phyloP scores from a whole-genome alignment of 768 basidiomycete species.

The Cantharellus cinnabarinus region DNA sequence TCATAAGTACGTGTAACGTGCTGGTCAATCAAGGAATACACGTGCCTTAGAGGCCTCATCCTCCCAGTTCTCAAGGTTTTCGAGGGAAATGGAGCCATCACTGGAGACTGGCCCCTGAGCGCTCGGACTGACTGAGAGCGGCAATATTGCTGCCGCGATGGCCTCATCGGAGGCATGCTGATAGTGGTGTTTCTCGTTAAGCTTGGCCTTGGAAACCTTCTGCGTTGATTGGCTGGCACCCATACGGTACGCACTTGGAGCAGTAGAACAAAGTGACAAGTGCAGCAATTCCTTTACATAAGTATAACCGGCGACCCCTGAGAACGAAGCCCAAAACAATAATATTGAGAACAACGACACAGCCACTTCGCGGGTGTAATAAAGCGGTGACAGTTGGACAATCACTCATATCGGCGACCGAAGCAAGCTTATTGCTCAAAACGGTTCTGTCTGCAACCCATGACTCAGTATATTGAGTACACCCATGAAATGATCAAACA shows the following conservation, averaged over 20 bases:
- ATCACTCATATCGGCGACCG: too few species aligned
- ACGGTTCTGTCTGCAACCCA: too few species aligned
- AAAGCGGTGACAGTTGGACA: too few species aligned
- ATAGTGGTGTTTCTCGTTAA: background rate
- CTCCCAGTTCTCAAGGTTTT: constrained; percentile 52
- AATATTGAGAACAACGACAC: too few species aligned
- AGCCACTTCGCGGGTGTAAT: too few species aligned
- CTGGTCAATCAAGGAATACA: constrained; percentile 1
- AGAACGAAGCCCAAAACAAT: too few species aligned
- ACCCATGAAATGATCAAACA: too few species aligned
- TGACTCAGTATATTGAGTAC: too few species aligned
- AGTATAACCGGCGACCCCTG: too few species aligned
- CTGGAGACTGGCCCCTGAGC: constrained; percentile 24
- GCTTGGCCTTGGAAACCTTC: background rate
- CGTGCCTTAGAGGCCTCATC: constrained; percentile 13
- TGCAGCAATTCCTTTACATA: too few species aligned
- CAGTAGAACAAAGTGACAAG: too few species aligned
- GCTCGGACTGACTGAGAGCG: background rate
- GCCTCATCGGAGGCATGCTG: background rate
- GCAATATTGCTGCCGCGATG: background rate
- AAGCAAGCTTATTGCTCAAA: too few species aligned
- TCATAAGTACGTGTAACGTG: background rate
- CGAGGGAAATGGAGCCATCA: constrained; percentile 39
- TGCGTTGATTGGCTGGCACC: background rate
- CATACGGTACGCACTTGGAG: background rate